Evolutionary conservation across 1,284 basidiomycete species (phyloP).

Genomic region (Ustilago bromivora): DNA sequence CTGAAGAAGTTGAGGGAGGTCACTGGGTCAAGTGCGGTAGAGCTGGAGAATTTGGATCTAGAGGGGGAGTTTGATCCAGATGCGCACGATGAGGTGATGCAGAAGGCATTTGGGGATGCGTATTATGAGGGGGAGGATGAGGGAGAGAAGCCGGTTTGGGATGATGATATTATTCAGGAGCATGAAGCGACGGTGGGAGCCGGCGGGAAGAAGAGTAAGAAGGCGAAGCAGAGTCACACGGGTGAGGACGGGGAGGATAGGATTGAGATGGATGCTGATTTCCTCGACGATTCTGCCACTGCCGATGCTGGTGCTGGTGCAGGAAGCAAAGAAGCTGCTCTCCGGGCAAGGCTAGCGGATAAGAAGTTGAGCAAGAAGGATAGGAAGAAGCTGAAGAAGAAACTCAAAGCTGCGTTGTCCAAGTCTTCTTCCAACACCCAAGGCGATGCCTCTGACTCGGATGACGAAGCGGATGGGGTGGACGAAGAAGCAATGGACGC

Average conservation of each 20-base stretch:
- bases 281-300: constrained; percentile 60
- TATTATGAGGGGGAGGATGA: constrained; percentile 60
- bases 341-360: constrained; percentile 52
- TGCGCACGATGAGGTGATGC: constrained; percentile 65
- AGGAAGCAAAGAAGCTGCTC: constrained; percentile 33
- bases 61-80: constrained; percentile 67
- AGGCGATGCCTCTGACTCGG: constrained; percentile 34
- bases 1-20: constrained; percentile 62
- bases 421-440: constrained; percentile 38
- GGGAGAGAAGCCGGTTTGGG: constrained; percentile 82
- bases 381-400: constrained; percentile 75
- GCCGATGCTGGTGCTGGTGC: constrained; percentile 29
- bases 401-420: constrained; percentile 66
- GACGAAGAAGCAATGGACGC: constrained; percentile 67
- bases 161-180: constrained; percentile 79
- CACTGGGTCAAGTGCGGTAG: constrained; percentile 56
- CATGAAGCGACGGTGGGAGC: constrained; percentile 70
- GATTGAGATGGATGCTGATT: constrained; percentile 82
- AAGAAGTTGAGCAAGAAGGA: constrained; percentile 81
- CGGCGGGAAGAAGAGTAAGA: constrained; percentile 74
- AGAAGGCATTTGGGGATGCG: constrained; percentile 58
- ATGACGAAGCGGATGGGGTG: constrained; percentile 24
- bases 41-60: constrained; percentile 60
- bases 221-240: constrained; percentile 68
- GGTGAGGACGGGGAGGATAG: constrained; percentile 51